Conservation (phyloP, 1,139 yeast genomes). For the Geotrichum europaeum region DNA sequence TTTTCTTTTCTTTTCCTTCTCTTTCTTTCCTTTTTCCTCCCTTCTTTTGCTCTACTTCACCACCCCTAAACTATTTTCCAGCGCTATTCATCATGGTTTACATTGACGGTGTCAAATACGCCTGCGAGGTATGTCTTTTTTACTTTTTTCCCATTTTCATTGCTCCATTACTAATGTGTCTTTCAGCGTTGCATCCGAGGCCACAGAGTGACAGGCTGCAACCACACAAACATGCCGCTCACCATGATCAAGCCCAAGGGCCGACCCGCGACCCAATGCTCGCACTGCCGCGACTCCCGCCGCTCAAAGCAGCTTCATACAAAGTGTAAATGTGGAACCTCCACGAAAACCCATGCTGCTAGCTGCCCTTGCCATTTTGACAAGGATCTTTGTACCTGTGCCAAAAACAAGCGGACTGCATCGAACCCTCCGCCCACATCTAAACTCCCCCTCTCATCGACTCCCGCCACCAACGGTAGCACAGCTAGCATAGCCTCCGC, state of each 20-base stretch:
- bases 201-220: slow-evolving; percentile 88
- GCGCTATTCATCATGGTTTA: slow-evolving; percentile 55
- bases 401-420: slow-evolving; percentile 31
- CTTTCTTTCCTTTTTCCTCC: background rate
- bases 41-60: background rate
- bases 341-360: slow-evolving; percentile 41
- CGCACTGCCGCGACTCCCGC: slow-evolving; percentile 77
- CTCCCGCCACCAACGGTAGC: background rate
- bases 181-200: slow-evolving; percentile 76
- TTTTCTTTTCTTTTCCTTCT: background rate
- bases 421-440: slow-evolving; percentile 6
- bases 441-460: background rate
- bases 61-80: background rate
- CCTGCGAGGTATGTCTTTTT: slow-evolving; percentile 53
- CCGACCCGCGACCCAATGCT: slow-evolving; percentile 87
- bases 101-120: slow-evolving; percentile 87
- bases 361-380: slow-evolving; percentile 53
- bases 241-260: slow-evolving; percentile 95
- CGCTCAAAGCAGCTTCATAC: slow-evolving; percentile 65
- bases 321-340: slow-evolving; percentile 63
- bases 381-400: slow-evolving; percentile 53
- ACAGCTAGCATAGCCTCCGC: background rate
- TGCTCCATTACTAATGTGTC: background rate
- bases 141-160: background rate
- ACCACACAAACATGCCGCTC: slow-evolving; percentile 83